phyloP scores from a whole-genome alignment of 164 flowering plant species.

The Chloranthus sessilifolius region DNA sequence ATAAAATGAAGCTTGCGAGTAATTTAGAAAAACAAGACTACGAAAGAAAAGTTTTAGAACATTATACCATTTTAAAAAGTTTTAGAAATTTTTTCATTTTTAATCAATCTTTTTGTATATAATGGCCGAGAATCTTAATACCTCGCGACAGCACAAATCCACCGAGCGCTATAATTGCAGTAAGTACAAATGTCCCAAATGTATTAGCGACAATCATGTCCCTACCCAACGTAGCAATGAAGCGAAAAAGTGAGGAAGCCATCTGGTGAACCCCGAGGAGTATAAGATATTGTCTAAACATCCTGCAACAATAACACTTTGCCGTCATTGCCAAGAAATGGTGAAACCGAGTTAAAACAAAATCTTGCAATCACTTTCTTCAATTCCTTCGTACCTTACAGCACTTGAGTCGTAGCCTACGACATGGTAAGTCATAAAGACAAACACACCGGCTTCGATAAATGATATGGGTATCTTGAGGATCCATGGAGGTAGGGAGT shows the following conservation, averaged over 20 bases:
- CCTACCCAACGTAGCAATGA: slow-evolving; percentile 28
- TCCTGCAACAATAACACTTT: slow-evolving; percentile 27
- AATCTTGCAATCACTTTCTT: background rate
- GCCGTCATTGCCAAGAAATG: background rate
- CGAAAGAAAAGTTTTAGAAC: background rate
- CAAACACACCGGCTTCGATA: slow-evolving; percentile 40
- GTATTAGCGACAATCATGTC: slow-evolving; percentile 33
- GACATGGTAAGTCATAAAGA: slow-evolving; percentile 38
- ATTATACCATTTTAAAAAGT: too few species aligned
- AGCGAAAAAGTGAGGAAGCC: slow-evolving; percentile 36
- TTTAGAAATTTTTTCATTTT: too few species aligned
- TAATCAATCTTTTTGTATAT: too few species aligned
- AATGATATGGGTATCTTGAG: slow-evolving; percentile 43
- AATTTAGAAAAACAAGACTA: background rate
- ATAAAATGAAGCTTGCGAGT: background rate
- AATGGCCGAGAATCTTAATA: slow-evolving; percentile 10
- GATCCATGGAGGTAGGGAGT: slow-evolving; percentile 47
- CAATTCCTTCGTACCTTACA: slow-evolving; percentile 8
- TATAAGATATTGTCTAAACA: slow-evolving; percentile 32
- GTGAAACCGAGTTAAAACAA: background rate
- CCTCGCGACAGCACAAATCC: slow-evolving; percentile 44
- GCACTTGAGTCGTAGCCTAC: slow-evolving; percentile 31
- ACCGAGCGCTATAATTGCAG: slow-evolving; percentile 22
- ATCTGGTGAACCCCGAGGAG: slow-evolving; percentile 28
- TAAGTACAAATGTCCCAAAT: slow-evolving; percentile 27